A percentile compares a stretch with the other conserved stretches of the same genome.
Conservation (phyloP, 2,329 filamentous ascomycete species). For the Periconia sp. region DNA sequence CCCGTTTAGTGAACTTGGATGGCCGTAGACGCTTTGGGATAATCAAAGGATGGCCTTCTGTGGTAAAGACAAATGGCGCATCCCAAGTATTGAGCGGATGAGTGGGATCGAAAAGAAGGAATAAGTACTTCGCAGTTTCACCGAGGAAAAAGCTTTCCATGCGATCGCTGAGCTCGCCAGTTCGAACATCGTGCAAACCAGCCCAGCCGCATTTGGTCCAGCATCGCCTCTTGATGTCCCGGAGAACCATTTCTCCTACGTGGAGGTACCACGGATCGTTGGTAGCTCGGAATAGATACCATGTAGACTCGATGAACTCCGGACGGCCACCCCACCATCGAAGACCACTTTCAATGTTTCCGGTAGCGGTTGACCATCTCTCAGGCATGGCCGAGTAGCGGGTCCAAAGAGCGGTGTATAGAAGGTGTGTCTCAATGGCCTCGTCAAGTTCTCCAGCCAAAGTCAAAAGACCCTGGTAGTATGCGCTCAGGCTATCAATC, state of each 20-base stretch:
- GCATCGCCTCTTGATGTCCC: constrained; percentile 86
- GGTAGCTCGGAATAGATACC: constrained; percentile 93
- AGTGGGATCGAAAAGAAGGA: constrained; percentile 82
- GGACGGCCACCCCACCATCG: constrained; percentile 95
- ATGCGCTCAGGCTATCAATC: constrained; percentile 95
- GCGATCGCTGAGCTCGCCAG: constrained; percentile 86
- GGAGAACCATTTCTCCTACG: constrained; percentile 92
- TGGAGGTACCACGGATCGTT: constrained; percentile 95
- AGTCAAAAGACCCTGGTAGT: constrained; percentile 87
- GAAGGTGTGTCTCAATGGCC: constrained; percentile 84
- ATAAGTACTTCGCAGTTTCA: constrained; percentile 95
- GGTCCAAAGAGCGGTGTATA: constrained; percentile 94
- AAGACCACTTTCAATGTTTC: constrained; percentile 82
- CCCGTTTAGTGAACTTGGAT: constrained; percentile 9
- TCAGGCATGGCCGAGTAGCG: constrained; percentile 93
- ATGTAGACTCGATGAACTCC: constrained; percentile 96
- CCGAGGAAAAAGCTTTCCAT: constrained; percentile 99
- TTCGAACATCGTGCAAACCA: constrained; percentile 66
- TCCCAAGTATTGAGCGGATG: constrained; percentile 90
- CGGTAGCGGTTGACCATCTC: constrained; percentile 86
- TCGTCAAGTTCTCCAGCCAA: constrained; percentile 90
- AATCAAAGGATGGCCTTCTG: constrained; percentile 91
- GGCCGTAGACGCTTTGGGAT: constrained; percentile 63
- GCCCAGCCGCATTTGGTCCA: constrained; percentile 94
- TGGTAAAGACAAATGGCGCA: constrained; percentile 89